Conservation (phyloP, 2,329 filamentous ascomycete genomes). For the Tolypocladium tropicale region DNA sequence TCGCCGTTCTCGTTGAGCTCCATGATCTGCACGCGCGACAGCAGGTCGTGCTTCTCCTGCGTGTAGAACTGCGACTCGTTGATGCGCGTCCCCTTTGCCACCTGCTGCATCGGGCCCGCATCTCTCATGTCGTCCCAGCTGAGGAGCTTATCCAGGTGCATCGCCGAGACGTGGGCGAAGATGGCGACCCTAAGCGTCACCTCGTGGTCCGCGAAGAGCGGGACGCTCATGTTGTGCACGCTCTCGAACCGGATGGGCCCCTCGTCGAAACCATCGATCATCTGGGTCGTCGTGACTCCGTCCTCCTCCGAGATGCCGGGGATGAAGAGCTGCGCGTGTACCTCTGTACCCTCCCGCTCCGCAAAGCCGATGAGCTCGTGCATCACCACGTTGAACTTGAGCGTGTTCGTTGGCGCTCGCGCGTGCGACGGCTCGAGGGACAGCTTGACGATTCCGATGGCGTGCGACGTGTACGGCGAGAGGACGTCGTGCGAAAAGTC, state of each 20-base stretch:
- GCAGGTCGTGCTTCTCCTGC: constrained; percentile 88
- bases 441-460: constrained; percentile 81
- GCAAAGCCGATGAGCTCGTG: constrained; percentile 91
- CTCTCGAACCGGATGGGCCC: constrained; percentile 89
- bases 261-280: constrained; percentile 91
- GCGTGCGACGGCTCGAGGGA: constrained; percentile 90
- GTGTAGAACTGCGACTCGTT: constrained; percentile 88
- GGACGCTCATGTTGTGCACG: constrained; percentile 94
- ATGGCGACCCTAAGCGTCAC: constrained; percentile 77
- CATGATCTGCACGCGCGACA: constrained; percentile 77
- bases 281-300: constrained; percentile 88
- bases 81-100: constrained; percentile 55
- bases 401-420: constrained; percentile 77
- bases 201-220: constrained; percentile 58
- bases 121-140: constrained; percentile 99
- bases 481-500: constrained; percentile 87
- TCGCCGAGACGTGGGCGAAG: constrained; percentile 80
- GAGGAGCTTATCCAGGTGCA: constrained; percentile 92
- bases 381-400: constrained; percentile 99
- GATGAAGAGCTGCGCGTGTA: constrained; percentile 95
- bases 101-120: constrained; percentile 47
- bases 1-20: constrained; percentile 87
- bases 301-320: constrained; percentile 83
- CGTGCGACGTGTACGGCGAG: constrained; percentile 85
- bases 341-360: constrained; percentile 87